phyloP scores from a whole-genome alignment of 768 basidiomycete genomes.

The Mrakia gelida region DNA sequence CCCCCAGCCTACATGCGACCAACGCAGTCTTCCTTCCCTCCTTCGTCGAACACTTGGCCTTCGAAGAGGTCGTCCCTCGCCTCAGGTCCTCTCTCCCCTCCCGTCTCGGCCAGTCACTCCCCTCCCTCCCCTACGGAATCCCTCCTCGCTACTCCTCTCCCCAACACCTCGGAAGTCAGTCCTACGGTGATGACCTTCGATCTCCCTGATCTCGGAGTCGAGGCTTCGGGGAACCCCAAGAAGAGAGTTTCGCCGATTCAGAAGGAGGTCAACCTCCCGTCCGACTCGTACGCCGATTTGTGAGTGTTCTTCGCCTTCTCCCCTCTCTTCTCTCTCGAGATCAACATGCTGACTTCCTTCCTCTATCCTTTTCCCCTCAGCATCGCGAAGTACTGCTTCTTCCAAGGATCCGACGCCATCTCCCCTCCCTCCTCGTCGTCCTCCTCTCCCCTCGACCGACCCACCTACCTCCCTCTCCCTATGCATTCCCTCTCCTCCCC shows the following conservation, averaged over 20 bases:
- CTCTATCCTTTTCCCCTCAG: not conserved
- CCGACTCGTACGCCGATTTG: constrained; percentile 29
- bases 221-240: not conserved
- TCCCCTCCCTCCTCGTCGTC: constrained; percentile 13
- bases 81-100: constrained; percentile 3
- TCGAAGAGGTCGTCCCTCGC: not conserved
- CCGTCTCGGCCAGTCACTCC: constrained; percentile 20
- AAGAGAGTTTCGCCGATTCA: not conserved
- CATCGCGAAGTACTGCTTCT: constrained; percentile 32
- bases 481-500: constrained; percentile 3
- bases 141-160: constrained; percentile 3
- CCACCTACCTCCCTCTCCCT: constrained; percentile 8
- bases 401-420: not conserved
- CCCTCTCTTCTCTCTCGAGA: not conserved
- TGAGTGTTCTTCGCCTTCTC: not conserved
- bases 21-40: not conserved
- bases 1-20: constrained; percentile 7
- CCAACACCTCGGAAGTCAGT: constrained; percentile 16
- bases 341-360: not conserved
- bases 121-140: constrained; percentile 14
- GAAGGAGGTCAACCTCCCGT: constrained; percentile 21
- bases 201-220: constrained; percentile 1
- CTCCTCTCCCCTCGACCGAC: constrained; percentile 3
- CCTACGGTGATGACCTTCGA: constrained; percentile 19
- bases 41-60: not conserved